Evolutionary conservation across 1,284 basidiomycete genomes (phyloP), one percentile per base, ranked within the genome.

Genomic region (Ganoderma multipileum): DNA sequence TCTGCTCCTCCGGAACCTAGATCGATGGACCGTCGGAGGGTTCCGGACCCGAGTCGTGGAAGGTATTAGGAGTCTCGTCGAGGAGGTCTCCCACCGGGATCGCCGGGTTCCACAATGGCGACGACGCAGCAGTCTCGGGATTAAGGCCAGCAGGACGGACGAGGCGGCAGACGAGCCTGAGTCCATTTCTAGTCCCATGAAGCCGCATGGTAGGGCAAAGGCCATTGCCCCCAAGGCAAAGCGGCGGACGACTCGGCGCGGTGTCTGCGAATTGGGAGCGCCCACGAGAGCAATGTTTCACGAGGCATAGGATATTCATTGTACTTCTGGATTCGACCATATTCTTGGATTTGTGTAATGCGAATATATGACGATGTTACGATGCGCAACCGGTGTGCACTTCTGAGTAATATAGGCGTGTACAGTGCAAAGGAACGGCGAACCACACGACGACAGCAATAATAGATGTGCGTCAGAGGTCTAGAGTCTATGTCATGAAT

Each of bases 1-100:
- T 77, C 82, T 88, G 68, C 76, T 88, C n/a, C 78, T 88, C 62
- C 81, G 82, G 57, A 87, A 88, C 69, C 83, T 89, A 66, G 87
- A 89, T 68, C 72, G 73, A 30, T 89, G 86, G 86, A 87, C 86
- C 36, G 67, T 64, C 14, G 11, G n/a, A 1, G 57, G 47, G 18
- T 67, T 67, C 2, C 78, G 78, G 4, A 76, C 76, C 54, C 75
- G 77, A 7, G 88, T 89, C 75, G 75, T 79, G 20, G 70, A 82
- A 12, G 80, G 80, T 50, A 78, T 86, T 42, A 71, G 79, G 8
- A 63, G 16, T 9, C 42, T 64, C 12, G 57, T 61, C 44, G 28
- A 54, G 33, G 16, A 72, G 11, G 87, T 86, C 23, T 75, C 87
- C 52, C 71, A 81, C 3, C 73, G 75, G 23, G 74, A 85, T 62